A percentile compares a stretch with the other conserved stretches of the same genome.
Conservation (phyloP, 2,329 filamentous ascomycete species). For the Leptographium lundbergii region DNA sequence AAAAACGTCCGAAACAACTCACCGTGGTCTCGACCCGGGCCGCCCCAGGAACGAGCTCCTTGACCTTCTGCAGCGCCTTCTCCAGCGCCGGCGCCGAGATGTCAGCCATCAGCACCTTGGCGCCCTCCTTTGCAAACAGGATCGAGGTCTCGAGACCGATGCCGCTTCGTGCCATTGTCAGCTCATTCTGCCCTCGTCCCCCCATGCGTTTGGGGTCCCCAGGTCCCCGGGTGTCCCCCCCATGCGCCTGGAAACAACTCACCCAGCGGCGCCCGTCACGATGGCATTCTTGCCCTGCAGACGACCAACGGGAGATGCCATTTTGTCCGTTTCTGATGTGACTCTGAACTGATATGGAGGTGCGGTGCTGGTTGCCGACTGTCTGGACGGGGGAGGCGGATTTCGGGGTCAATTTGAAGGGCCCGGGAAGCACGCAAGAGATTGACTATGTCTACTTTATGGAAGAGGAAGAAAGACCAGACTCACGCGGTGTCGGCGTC, state of each 20-base stretch:
- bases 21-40: conserved; percentile 48
- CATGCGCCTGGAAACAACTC: conserved; percentile 22
- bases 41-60: conserved; percentile 53
- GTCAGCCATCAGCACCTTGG: conserved; percentile 73
- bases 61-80: conserved; percentile 62
- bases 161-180: conserved; percentile 40
- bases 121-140: conserved; percentile 80
- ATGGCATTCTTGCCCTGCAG: conserved; percentile 51
- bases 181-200: not conserved
- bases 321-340: not conserved
- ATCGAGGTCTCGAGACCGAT: conserved; percentile 89
- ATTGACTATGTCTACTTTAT: too few relatives aligned
- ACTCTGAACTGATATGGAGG: too few relatives aligned
- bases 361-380: not conserved
- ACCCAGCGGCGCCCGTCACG: conserved; percentile 80
- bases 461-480: too few relatives aligned
- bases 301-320: conserved; percentile 24
- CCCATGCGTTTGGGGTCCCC: too few relatives aligned
- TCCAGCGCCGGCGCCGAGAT: conserved; percentile 69
- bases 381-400: not conserved
- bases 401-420: too few relatives aligned
- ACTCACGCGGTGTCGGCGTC: too few relatives aligned
- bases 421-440: too few relatives aligned
- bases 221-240: not conserved
- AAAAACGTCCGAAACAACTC: conserved; percentile 12